Evolutionary conservation across 2,329 filamentous ascomycete species (phyloP).

Genomic region (Phialemonium atrogriseum): DNA sequence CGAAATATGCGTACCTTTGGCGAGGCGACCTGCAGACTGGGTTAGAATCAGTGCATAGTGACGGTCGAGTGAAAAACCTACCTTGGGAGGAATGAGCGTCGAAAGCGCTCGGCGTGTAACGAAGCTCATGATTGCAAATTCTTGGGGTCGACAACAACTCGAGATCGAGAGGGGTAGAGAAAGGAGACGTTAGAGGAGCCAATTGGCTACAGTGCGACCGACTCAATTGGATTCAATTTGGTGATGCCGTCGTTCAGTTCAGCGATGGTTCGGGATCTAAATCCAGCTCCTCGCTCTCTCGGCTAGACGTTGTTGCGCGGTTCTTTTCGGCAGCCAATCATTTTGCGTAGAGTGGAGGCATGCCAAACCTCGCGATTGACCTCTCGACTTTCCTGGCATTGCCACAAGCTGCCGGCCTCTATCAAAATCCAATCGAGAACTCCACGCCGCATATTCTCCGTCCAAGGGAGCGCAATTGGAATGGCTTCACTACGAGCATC

Average conservation of each 20-base stretch:
- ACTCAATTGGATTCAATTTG: conserved; percentile 14
- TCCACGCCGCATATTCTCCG: too few species aligned
- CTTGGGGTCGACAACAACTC: conserved; percentile 13
- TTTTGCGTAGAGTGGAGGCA: conserved; percentile 6
- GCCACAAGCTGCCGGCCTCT: conserved; percentile 3
- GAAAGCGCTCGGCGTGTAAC: conserved; percentile 85
- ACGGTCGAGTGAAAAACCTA: conserved; percentile 40
- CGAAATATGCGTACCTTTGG: conserved; percentile 59
- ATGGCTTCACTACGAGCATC: conserved; percentile 62
- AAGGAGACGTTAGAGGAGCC: conserved; percentile 10
- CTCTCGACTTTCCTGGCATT: conserved; percentile 3
- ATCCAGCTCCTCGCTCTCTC: conserved; percentile 18
- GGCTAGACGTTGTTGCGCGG: conserved; percentile 22
- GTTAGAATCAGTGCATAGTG: too few species aligned
- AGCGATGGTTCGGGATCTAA: conserved; percentile 8
- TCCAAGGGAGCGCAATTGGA: too few species aligned
- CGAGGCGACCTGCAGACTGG: conserved; percentile 65
- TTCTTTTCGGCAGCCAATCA: conserved; percentile 23
- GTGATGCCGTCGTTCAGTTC: conserved; percentile 8
- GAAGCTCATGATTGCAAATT: conserved; percentile 74
- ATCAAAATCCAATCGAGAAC: conserved; percentile 4
- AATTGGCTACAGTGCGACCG: conserved; percentile 10
- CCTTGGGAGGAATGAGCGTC: conserved; percentile 98
- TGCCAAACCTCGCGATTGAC: conserved; percentile 6
- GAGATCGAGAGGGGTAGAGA: conserved; percentile 16